Evolutionary conservation across 2,329 filamentous ascomycete genomes (phyloP).

Genomic region (Colletotrichum viniferum): DNA sequence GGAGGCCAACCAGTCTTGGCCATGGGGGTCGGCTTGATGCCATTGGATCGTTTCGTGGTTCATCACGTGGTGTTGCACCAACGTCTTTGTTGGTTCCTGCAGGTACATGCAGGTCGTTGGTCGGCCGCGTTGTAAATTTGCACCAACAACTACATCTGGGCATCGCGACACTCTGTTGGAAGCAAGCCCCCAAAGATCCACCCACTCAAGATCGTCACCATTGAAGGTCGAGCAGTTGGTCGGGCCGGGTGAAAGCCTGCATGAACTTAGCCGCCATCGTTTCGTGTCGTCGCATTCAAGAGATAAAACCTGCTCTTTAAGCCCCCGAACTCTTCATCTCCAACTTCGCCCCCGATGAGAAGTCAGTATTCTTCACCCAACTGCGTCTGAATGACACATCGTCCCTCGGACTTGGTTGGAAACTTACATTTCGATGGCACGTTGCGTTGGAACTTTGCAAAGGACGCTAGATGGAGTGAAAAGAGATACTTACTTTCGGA

Average conservation of each 20-base stretch:
- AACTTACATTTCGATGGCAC: neutral
- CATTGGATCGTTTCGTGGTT: neutral
- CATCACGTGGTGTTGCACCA: neutral
- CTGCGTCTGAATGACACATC: neutral
- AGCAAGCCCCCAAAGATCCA: neutral
- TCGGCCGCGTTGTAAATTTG: neutral
- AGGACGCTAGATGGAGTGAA: neutral
- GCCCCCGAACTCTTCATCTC: neutral
- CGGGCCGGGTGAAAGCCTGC: neutral
- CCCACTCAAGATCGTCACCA: neutral
- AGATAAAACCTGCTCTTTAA: neutral
- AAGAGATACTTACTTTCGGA: neutral
- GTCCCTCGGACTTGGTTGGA: neutral
- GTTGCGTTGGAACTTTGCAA: neutral
- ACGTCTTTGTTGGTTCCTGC: neutral
- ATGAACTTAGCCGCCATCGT: neutral
- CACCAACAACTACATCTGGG: neutral
- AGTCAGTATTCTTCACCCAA: neutral
- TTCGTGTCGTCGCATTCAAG: neutral
- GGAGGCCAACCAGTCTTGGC: neutral
- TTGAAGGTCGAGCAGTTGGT: neutral
- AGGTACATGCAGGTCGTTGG: neutral
- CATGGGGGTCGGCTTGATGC: neutral
- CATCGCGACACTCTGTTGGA: neutral
- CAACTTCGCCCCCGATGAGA: neutral